Base-by-base conservation (phyloP, 1,284 basidiomycete species). In the Amylostereum chailletii region DNA sequence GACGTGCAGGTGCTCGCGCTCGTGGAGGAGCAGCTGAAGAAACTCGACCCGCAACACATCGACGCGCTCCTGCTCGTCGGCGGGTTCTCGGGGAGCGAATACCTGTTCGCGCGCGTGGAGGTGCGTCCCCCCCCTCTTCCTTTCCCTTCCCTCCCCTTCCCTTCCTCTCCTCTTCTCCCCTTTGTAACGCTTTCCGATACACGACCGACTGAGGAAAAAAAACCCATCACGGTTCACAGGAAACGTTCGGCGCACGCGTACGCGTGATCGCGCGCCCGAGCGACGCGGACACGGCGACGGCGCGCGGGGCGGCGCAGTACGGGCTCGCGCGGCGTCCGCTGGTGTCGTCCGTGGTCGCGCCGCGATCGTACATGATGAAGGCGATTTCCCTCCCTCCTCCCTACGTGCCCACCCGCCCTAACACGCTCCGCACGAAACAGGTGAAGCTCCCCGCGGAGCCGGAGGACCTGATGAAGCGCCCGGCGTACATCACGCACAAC, bases 331-430 rank as follows among this genome's bases (percentile, higher is more conserved):
- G 79, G 45, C 72, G 79, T 56, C 70, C 78, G 36, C 72, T 90
- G 19, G 87, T 90, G 4, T 86, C 85, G 11, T 86, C 79, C 47
- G 77, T 90, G 40, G 85, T 91, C 49, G 79, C 79, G 26, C 88
- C 89, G 33, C 75, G 83, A 50, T 82, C 85, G 26, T 91, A 90
- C 60, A 78, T 89, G 55, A 89, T 91, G 84, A 88, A 86, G 72
- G 86, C 82, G 42, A 48, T 55, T 53, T 19, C 19, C 19, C 19
- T 19, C 19, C 19, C 19, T 19, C 19, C 19, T 19, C 19, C 19
- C 19, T 19, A 19, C 19, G 19, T 19, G 19, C 19, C 19, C 19
- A 19, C 19, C 19, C 19, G 19, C 19, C 19, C 19, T 19, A 19
- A 19, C 19, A 19, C 19, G 19, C 19, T 19, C 19, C 19, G 19